A percentile compares a stretch with the other conserved stretches of the same genome.
phyloP scores from a whole-genome alignment of 257 asterid genomes.

The Thymus quinquecostatus region DNA sequence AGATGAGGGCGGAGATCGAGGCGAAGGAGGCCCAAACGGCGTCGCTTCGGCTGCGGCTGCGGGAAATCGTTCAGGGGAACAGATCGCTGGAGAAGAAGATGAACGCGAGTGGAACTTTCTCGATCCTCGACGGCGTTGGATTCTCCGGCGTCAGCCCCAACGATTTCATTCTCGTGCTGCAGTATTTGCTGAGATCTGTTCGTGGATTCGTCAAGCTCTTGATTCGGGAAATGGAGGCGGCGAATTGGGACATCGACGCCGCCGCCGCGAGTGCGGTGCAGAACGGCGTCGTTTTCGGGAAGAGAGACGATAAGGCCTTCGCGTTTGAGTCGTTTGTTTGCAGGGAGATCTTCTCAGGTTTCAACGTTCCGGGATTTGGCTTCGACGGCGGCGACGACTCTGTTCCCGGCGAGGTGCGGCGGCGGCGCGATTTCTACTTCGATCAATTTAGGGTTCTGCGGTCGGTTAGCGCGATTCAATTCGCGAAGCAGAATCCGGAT shows the following conservation, averaged over 20 bases:
- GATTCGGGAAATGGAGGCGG: constrained; percentile 78
- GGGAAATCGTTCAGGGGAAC: constrained; percentile 41
- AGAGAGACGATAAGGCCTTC: constrained; percentile 61
- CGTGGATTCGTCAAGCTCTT: constrained; percentile 66
- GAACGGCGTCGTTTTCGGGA: constrained; percentile 45
- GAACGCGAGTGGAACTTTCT: constrained; percentile 77
- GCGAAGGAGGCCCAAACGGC: constrained; percentile 41
- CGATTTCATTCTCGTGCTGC: constrained; percentile 70
- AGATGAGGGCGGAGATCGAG: constrained; percentile 81
- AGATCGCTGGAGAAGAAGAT: constrained; percentile 65
- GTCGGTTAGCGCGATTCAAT: constrained; percentile 50
- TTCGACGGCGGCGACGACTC: constrained; percentile 36
- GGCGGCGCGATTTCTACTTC: constrained; percentile 51
- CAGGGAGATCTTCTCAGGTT: constrained; percentile 70
- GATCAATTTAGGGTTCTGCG: constrained; percentile 65
- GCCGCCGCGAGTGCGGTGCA: constrained; percentile 74
- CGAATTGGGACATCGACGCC: constrained; percentile 84
- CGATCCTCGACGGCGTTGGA: constrained; percentile 65
- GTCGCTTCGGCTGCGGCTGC: constrained; percentile 36
- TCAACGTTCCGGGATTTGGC: constrained; percentile 47
- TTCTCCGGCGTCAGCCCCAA: constrained; percentile 53
- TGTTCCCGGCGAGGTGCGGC: constrained; percentile 28
- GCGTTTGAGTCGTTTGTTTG: constrained; percentile 86
- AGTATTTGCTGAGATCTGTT: constrained; percentile 67
- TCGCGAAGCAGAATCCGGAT: constrained; percentile 56